Percentiles rank a stretch among this genome's conserved stretches.
Evolutionary conservation across 2,329 filamentous ascomycete species (phyloP).

Genomic region (Shiraia sp.): DNA sequence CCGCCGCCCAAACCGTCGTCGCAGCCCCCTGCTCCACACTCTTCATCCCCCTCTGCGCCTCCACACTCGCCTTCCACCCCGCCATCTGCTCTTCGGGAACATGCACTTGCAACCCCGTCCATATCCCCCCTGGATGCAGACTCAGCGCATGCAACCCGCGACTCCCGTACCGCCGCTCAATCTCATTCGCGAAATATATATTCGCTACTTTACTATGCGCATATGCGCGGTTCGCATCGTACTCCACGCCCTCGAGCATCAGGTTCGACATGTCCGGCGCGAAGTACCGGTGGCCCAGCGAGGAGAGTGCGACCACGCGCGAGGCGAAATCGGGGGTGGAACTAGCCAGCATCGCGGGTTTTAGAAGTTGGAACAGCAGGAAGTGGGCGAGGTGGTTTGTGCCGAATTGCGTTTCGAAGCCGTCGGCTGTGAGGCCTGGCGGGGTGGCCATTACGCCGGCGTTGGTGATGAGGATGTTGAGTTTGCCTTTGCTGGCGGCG

Average conservation of each 20-base stretch:
- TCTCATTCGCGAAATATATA: slow-evolving; percentile 55
- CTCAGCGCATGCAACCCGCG: slow-evolving; percentile 50
- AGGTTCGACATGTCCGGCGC: slow-evolving; percentile 40
- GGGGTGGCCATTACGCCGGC: slow-evolving; percentile 30
- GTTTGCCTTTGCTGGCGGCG: slow-evolving; percentile 11
- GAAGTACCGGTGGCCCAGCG: slow-evolving; percentile 18
- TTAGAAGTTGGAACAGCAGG: slow-evolving; percentile 57
- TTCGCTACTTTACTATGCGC: slow-evolving; percentile 57
- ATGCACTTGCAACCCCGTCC: slow-evolving; percentile 13
- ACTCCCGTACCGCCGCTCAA: slow-evolving; percentile 54
- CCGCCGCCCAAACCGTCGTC: slow-evolving; percentile 43
- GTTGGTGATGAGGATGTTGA: slow-evolving; percentile 25
- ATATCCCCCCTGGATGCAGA: slow-evolving; percentile 54
- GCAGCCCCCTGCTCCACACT: slow-evolving; percentile 46
- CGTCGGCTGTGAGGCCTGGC: slow-evolving; percentile 30
- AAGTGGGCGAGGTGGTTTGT: slow-evolving; percentile 61
- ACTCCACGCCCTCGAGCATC: slow-evolving; percentile 42
- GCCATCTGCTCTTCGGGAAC: slow-evolving; percentile 1
- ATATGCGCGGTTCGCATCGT: slow-evolving; percentile 49
- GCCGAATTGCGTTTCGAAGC: slow-evolving; percentile 57
- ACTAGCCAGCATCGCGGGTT: slow-evolving; percentile 47
- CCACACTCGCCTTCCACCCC: slow-evolving; percentile 14
- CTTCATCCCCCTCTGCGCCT: slow-evolving; percentile 23
- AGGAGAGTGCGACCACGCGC: slow-evolving; percentile 54
- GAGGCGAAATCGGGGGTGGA: slow-evolving; percentile 44